phyloP scores from a whole-genome alignment of 176 grass and related monocot genomes.

The Triticum timopheevii region DNA sequence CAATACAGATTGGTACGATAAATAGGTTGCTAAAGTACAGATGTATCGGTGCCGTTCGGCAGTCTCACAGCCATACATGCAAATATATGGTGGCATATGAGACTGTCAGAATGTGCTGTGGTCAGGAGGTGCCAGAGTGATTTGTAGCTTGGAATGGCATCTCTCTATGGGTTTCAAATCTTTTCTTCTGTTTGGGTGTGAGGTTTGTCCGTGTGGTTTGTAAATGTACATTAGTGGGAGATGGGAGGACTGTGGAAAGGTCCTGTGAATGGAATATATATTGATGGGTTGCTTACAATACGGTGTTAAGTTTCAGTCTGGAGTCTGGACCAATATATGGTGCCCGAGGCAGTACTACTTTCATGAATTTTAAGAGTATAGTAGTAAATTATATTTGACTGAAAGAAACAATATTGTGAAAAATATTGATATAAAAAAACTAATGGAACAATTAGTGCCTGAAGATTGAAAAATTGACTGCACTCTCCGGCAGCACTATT shows the following conservation, averaged over 20 bases:
- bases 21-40: constrained; percentile 29
- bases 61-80: constrained; percentile 35
- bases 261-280: constrained; percentile 15
- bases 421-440: no score
- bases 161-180: not conserved
- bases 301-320: not conserved
- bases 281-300: not conserved
- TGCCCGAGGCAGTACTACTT: not conserved
- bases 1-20: constrained; percentile 25
- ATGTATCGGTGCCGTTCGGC: constrained; percentile 12
- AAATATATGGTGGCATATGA: constrained; percentile 21
- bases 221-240: constrained; percentile 31
- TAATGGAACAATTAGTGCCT: no score
- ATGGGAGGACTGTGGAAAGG: not conserved
- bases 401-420: no score
- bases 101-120: constrained; percentile 30
- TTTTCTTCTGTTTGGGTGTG: not conserved
- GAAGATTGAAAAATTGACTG: no score
- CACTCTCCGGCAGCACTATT: no score
- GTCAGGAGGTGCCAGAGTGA: constrained; percentile 32
- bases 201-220: constrained; percentile 26
- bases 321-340: not conserved
- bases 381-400: not conserved
- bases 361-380: not conserved
- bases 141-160: constrained; percentile 44